Percentiles rank a stretch among this genome's conserved stretches.
These are phyloP conservation scores for Zygosaccharomyces gambellarensis DNA, from an alignment of 805 yeast species.

Conservation along the genomic window DNA sequence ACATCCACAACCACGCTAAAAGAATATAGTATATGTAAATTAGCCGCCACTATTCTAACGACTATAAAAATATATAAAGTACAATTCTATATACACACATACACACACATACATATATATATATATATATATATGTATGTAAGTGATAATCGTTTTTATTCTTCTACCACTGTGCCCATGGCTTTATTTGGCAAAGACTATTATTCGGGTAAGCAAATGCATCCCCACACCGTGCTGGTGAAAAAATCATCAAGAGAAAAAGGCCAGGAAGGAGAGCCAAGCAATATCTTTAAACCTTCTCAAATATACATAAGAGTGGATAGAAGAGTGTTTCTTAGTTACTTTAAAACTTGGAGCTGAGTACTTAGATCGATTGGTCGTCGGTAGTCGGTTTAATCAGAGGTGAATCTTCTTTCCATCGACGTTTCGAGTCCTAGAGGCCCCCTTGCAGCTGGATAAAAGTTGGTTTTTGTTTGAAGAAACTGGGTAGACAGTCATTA, in stretches of 20 bases:
- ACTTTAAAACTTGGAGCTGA: background rate
- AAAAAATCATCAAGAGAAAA: slow-evolving; percentile 6
- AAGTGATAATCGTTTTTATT: no score
- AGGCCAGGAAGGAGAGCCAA: background rate
- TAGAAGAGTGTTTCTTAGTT: background rate
- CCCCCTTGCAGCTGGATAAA: background rate
- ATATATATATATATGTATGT: no score
- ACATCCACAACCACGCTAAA: background rate
- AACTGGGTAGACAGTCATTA: background rate
- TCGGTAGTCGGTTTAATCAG: background rate
- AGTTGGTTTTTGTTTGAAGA: background rate
- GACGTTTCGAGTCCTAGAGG: slow-evolving; percentile 1
- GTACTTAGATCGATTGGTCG: background rate
- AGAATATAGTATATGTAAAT: background rate
- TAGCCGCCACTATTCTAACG: background rate
- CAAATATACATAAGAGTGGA: background rate
- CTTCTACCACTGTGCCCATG: background rate
- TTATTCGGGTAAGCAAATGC: slow-evolving; percentile 4
- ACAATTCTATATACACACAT: background rate
- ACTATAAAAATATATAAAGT: background rate
- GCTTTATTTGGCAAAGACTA: background rate
- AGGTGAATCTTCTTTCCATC: background rate
- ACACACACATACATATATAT: background rate
- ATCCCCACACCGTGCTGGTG: slow-evolving; percentile 7
- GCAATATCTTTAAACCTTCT: background rate